phyloP scores from a whole-genome alignment of 768 basidiomycete species.

The Kwoniella botswanensis region DNA sequence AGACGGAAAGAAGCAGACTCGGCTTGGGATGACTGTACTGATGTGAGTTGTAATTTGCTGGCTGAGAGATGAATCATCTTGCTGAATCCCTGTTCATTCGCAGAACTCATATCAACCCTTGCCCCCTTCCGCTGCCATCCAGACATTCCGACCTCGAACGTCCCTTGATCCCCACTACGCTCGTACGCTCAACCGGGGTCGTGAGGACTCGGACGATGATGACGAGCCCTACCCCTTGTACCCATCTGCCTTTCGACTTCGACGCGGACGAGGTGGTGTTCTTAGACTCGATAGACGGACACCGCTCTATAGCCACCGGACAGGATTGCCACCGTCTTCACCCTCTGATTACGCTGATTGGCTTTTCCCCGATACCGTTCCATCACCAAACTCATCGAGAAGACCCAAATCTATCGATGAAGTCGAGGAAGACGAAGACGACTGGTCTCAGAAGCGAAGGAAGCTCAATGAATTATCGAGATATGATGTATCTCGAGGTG shows the following conservation, averaged over 20 bases:
- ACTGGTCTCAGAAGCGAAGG: slow-evolving; percentile 40
- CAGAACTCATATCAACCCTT: slow-evolving; percentile 69
- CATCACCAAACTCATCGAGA: slow-evolving; percentile 4
- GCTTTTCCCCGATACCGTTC: slow-evolving; percentile 40
- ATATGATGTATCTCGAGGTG: slow-evolving; percentile 56
- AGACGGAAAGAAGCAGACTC: slow-evolving; percentile 75
- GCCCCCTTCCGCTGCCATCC: slow-evolving; percentile 64
- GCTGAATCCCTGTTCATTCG: neutral
- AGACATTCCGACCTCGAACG: slow-evolving; percentile 48
- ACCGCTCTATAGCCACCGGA: slow-evolving; percentile 22
- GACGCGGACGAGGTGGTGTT: slow-evolving; percentile 82
- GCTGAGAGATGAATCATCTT: slow-evolving; percentile 35
- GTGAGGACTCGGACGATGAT: slow-evolving; percentile 24
- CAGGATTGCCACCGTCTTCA: slow-evolving; percentile 17
- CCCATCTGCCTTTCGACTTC: slow-evolving; percentile 67
- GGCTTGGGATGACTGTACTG: slow-evolving; percentile 84
- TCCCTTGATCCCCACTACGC: slow-evolving; percentile 60
- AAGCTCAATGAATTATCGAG: slow-evolving; percentile 58
- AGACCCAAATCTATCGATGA: slow-evolving; percentile 46
- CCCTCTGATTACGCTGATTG: slow-evolving; percentile 24
- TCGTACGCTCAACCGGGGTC: slow-evolving; percentile 6
- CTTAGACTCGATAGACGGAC: slow-evolving; percentile 73
- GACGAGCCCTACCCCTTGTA: slow-evolving; percentile 51
- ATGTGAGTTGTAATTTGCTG: slow-evolving; percentile 62
- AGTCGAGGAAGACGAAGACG: slow-evolving; percentile 31